These are phyloP conservation scores for Phlyctochytrium planicorne DNA, from an alignment of 192 early-diverging fungal genomes.

Conservation along the genomic window DNA sequence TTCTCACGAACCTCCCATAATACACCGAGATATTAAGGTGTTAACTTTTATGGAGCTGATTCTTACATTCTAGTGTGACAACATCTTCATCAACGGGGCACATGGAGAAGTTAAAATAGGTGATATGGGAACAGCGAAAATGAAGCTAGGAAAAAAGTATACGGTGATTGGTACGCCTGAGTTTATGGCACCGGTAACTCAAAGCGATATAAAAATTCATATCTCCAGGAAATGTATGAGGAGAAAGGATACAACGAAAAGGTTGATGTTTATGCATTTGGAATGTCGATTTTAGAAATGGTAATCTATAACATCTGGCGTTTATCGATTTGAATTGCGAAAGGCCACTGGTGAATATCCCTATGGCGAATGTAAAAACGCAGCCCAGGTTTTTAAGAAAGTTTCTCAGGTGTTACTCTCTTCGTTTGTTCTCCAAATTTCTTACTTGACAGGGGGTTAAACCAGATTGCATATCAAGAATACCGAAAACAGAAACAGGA, in stretches of 20 bases:
- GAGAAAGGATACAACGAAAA: slow-evolving; percentile 81
- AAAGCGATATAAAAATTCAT: background rate
- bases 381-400: slow-evolving; percentile 76
- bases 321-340: background rate
- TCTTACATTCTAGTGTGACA: slow-evolving; percentile 57
- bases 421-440: background rate
- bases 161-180: slow-evolving; percentile 83
- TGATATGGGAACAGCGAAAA: slow-evolving; percentile 82
- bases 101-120: slow-evolving; percentile 84
- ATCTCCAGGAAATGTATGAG: slow-evolving; percentile 74
- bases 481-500: slow-evolving; percentile 65
- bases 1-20: slow-evolving; percentile 74
- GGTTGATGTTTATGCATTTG: slow-evolving; percentile 84
- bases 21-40: slow-evolving; percentile 77
- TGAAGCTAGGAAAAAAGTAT: slow-evolving; percentile 83
- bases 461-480: slow-evolving; percentile 67
- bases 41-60: background rate
- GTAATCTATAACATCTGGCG: slow-evolving; percentile 17
- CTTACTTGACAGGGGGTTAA: slow-evolving; percentile 55
- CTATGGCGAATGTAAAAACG: slow-evolving; percentile 78
- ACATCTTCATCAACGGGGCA: slow-evolving; percentile 83
- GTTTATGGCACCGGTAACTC: slow-evolving; percentile 71
- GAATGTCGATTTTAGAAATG: slow-evolving; percentile 82
- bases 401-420: slow-evolving; percentile 54
- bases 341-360: slow-evolving; percentile 77